Evolutionary conservation across 257 asterid genomes (phyloP).

Genomic region (Osmanthus fragrans): DNA sequence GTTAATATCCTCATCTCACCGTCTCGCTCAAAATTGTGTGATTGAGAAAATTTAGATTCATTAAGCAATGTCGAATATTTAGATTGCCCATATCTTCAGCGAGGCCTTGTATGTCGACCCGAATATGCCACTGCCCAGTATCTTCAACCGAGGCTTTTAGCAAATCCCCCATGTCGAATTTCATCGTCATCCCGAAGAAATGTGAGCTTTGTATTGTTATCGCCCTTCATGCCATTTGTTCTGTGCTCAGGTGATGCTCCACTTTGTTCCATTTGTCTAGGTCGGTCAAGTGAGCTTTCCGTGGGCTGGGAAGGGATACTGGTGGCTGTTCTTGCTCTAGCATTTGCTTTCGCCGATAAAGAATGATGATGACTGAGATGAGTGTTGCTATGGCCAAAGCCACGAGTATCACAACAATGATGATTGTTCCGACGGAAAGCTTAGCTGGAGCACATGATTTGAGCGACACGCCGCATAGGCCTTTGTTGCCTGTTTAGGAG

Average conservation of each 20-base stretch:
- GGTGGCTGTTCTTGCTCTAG: conserved; percentile 14
- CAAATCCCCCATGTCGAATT: conserved; percentile 72
- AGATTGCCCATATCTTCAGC: too few relatives aligned
- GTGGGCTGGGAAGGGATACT: not conserved
- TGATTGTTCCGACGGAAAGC: conserved; percentile 33
- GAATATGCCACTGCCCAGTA: conserved; percentile 65
- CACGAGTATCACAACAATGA: conserved; percentile 34
- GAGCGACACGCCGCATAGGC: conserved; percentile 74
- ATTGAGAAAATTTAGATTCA: too few relatives aligned
- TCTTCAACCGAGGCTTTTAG: conserved; percentile 92
- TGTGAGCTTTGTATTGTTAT: conserved; percentile 50
- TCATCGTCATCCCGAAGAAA: conserved; percentile 57
- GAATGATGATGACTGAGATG: conserved; percentile 39
- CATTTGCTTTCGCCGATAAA: conserved; percentile 33
- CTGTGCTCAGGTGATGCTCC: conserved; percentile 27
- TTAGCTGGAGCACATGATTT: conserved; percentile 34
- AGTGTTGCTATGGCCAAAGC: conserved; percentile 48
- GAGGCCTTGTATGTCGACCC: conserved; percentile 86
- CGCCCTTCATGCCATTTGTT: conserved; percentile 21
- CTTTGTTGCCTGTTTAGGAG: conserved; percentile 50
- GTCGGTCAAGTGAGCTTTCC: conserved; percentile 19
- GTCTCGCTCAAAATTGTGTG: too few relatives aligned
- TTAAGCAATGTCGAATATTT: too few relatives aligned
- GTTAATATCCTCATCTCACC: too few relatives aligned
- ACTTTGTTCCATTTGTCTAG: conserved; percentile 52